phyloP scores from a whole-genome alignment of 768 basidiomycete species.

The Leccinum sublutescens region DNA sequence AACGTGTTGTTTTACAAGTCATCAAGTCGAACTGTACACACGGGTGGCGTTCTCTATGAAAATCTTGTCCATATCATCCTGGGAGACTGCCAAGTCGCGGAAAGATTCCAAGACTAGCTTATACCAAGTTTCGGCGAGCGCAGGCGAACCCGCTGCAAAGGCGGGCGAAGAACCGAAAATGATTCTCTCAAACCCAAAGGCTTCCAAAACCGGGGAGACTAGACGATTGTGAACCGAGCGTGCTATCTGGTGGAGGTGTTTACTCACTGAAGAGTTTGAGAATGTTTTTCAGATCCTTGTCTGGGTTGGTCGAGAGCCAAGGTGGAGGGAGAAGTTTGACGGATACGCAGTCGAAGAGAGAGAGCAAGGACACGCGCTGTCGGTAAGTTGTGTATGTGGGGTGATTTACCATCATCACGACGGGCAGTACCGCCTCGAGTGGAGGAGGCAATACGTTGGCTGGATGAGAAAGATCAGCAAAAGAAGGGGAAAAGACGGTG shows the following conservation, averaged over 20 bases:
- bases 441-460: constrained; percentile 82
- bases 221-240: constrained; percentile 2
- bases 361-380: constrained; percentile 66
- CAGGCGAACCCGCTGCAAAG: constrained; percentile 43
- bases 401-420: constrained; percentile 78
- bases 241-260: not conserved
- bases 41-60: constrained; percentile 54
- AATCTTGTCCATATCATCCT: constrained; percentile 71
- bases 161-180: constrained; percentile 79
- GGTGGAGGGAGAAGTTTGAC: constrained; percentile 76
- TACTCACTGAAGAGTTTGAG: constrained; percentile 85
- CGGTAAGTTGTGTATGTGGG: constrained; percentile 73
- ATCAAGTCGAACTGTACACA: constrained; percentile 36
- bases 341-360: constrained; percentile 67
- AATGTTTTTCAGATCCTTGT: constrained; percentile 49
- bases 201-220: constrained; percentile 84
- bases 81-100: constrained; percentile 76
- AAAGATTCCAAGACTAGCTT: constrained; percentile 76
- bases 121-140: constrained; percentile 71
- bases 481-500: not conserved
- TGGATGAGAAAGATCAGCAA: constrained; percentile 30
- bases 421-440: constrained; percentile 64
- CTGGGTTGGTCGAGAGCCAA: constrained; percentile 57
- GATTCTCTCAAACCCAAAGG: constrained; percentile 81
- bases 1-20: not conserved